Evolutionary conservation across 2,329 filamentous ascomycete species (phyloP).

Genomic region (Didymella lethalis): DNA sequence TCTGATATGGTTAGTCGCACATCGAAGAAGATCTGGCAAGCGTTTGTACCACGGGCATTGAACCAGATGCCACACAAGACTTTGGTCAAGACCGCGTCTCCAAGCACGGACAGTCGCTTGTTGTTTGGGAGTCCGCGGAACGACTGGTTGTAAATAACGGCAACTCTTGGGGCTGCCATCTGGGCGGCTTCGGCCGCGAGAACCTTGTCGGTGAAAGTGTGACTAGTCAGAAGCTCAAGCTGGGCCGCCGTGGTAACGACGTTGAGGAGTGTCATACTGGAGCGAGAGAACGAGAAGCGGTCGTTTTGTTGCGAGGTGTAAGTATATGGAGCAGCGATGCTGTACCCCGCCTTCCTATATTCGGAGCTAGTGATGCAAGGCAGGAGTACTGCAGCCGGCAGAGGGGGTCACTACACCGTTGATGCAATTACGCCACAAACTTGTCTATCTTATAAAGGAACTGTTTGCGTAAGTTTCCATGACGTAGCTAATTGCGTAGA

Average conservation of each 20-base stretch:
- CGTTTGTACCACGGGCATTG: not conserved
- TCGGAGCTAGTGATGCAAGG: not conserved
- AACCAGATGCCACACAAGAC: not conserved
- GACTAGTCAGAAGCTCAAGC: not conserved
- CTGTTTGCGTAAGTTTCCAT: too few species aligned
- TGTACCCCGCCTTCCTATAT: not conserved
- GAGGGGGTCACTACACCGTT: too few species aligned
- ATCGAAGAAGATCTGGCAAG: not conserved
- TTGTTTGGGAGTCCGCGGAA: not conserved
- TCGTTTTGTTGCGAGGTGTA: not conserved
- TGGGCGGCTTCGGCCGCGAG: not conserved
- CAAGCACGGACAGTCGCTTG: not conserved
- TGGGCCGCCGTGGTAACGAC: not conserved
- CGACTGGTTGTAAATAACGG: not conserved
- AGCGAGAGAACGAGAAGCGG: not conserved
- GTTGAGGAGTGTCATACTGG: not conserved
- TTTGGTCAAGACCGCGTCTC: not conserved
- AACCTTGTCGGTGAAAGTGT: not conserved
- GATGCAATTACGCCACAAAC: too few species aligned
- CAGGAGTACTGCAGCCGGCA: too few species aligned
- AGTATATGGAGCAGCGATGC: not conserved
- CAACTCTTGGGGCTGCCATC: not conserved
- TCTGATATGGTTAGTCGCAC: not conserved
- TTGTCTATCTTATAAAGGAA: too few species aligned
- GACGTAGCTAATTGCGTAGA: not conserved